A percentile compares a stretch with the other conserved stretches of the same genome.
phyloP scores from a whole-genome alignment of 2,329 filamentous ascomycete genomes.

The Penicillium palitans region DNA sequence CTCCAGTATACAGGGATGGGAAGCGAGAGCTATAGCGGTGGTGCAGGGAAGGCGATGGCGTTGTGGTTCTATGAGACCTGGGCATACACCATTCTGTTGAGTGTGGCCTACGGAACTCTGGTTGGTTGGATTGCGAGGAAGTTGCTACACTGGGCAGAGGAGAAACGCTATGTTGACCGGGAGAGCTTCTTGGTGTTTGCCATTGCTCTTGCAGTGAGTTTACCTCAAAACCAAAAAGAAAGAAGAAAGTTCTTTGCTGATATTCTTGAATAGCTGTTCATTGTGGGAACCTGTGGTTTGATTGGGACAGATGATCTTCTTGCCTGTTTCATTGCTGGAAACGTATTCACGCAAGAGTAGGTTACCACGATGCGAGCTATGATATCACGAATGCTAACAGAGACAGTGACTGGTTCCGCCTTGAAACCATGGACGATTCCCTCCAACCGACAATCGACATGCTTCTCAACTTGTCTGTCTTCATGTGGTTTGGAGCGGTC shows the following conservation, averaged over 20 bases:
- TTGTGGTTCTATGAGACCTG: slow-evolving; percentile 84
- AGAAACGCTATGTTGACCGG: slow-evolving; percentile 76
- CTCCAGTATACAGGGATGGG: slow-evolving; percentile 70
- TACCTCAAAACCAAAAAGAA: background rate
- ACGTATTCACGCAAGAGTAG: slow-evolving; percentile 83
- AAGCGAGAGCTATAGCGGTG: slow-evolving; percentile 57
- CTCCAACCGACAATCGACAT: slow-evolving; percentile 95
- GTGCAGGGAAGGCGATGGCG: slow-evolving; percentile 66
- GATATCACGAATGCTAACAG: slow-evolving; percentile 10
- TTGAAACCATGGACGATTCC: slow-evolving; percentile 85
- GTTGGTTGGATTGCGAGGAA: slow-evolving; percentile 82
- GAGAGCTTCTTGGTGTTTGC: slow-evolving; percentile 88
- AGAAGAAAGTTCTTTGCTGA: slow-evolving; percentile 5
- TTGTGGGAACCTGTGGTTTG: slow-evolving; percentile 82
- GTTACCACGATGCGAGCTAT: slow-evolving; percentile 19
- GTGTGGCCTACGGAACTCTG: slow-evolving; percentile 71
- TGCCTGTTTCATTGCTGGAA: slow-evolving; percentile 89
- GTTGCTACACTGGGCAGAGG: slow-evolving; percentile 79
- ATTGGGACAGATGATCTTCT: slow-evolving; percentile 87
- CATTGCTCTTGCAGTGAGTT: slow-evolving; percentile 71
- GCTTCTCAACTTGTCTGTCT: slow-evolving; percentile 84
- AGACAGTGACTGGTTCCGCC: slow-evolving; percentile 80
- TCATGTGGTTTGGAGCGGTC: slow-evolving; percentile 87
- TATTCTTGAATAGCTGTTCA: slow-evolving; percentile 61
- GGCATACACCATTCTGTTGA: slow-evolving; percentile 79